Conservation (phyloP, 371 early-diverging fungal species). For the Mucor piriformis region DNA sequence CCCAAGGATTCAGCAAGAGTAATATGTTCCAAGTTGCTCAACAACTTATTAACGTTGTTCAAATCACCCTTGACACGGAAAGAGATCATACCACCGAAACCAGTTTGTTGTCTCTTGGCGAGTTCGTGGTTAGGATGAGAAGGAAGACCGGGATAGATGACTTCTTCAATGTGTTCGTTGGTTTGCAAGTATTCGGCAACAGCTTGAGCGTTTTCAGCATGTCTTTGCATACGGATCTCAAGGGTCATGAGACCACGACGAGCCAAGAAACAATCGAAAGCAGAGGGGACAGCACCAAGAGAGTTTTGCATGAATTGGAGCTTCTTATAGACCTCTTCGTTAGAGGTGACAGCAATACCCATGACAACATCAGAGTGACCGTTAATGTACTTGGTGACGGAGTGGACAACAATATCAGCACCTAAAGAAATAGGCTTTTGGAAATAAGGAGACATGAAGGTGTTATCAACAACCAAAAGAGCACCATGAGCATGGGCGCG, state of each 20-base stretch:
- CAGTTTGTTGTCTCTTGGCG: conserved; percentile 75
- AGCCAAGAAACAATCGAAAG: conserved; percentile 97
- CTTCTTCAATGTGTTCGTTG: conserved; percentile 65
- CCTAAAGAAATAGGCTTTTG: conserved; percentile 91
- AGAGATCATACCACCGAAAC: conserved; percentile 89
- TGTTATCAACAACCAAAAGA: conserved; percentile 96
- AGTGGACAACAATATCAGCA: conserved; percentile 97
- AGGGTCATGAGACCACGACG: conserved; percentile 96
- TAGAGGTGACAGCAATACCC: conserved; percentile 90
- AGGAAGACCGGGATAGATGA: conserved; percentile 85
- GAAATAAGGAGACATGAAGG: conserved; percentile 97
- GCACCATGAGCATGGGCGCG: conserved; percentile 80
- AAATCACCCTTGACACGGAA: conserved; percentile 81
- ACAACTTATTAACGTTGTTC: conserved; percentile 71
- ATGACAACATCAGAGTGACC: conserved; percentile 98
- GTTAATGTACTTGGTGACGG: conserved; percentile 98
- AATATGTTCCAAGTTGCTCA: conserved; percentile 69
- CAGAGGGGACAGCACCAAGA: conserved; percentile 93
- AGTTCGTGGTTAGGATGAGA: conserved; percentile 85
- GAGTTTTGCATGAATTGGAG: conserved; percentile 93
- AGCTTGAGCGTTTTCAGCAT: conserved; percentile 83
- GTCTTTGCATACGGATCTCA: conserved; percentile 92
- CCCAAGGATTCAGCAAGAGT: conserved; percentile 87
- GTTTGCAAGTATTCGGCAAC: conserved; percentile 73
- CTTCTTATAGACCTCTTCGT: conserved; percentile 72